Evolutionary conservation across 768 basidiomycete species (phyloP), one percentile per base, ranked within the genome.

Genomic region (Mycena kentingensis): DNA sequence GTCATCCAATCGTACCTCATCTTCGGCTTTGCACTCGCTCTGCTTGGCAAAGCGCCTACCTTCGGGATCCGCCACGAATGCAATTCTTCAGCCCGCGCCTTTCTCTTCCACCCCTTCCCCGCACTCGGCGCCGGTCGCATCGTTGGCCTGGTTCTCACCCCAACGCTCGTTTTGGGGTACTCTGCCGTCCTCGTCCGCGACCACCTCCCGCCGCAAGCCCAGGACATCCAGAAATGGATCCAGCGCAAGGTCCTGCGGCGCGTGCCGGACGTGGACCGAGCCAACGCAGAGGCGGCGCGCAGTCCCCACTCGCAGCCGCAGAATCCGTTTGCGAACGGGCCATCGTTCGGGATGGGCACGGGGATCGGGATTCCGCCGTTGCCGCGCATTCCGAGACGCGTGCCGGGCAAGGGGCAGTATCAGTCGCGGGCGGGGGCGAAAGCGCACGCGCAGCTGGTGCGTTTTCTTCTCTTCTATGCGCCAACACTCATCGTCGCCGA

Each of bases 1-100:
- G 43, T 60, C 24, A 12, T 60, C 3, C 60, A 63, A 45, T 59
- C 57, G 41, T 61, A 61, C 49, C 48, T 46, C 19, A 50, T 61
- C 43, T 59, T 63, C 38, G 57, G 52, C 0, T 63, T 61, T 19
- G 52, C 52, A 0, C 49, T 63, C 25, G 42, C 55, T 5, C 39
- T 63, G 18, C 54, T 61, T 36, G 45, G 43, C 36, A 57, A 31
- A 1, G 55, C 55, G 24, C 43, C 54, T n/a, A 28, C 49, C 27
- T 50, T 58, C 32, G 57, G 57, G 22, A 54, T 16, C 45, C 38
- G 13, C 11, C 51, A 36, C 5, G 34, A 18, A 15, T 58, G 57
- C 53, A 58, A 54, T 29, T 2, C 18, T 7, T 50, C 54, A 19
- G 55, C 58, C 19, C 49, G 50, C 29, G 58, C 54, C 3, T 51